Evolutionary conservation across 768 basidiomycete species (phyloP).

Genomic region (Russula compacta): DNA sequence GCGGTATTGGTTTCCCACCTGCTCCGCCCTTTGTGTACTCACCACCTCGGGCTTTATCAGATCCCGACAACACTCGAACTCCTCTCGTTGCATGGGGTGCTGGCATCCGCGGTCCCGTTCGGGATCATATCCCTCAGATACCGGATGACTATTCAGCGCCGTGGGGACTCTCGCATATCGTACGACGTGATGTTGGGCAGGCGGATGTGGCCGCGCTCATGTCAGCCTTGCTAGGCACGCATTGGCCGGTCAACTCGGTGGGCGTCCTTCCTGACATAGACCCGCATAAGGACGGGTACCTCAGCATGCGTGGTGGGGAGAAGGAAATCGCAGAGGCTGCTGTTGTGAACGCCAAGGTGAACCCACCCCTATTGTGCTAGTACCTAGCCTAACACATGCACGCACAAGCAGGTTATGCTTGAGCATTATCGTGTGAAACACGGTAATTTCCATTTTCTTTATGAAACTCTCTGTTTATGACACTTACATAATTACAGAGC

Average conservation of each 20-base stretch:
- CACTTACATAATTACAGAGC: conserved; percentile 33
- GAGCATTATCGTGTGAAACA: conserved; percentile 76
- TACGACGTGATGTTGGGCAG: conserved; percentile 71
- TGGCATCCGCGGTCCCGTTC: conserved; percentile 62
- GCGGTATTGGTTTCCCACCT: conserved; percentile 39
- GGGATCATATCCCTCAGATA: conserved; percentile 37
- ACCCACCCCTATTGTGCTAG: too few relatives aligned
- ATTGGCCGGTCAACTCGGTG: conserved; percentile 77
- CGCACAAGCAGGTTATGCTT: conserved; percentile 42
- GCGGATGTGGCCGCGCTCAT: conserved; percentile 76
- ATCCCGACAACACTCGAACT: conserved; percentile 82
- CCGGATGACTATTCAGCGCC: conserved; percentile 53
- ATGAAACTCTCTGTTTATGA: neutral
- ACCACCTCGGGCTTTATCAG: conserved; percentile 29
- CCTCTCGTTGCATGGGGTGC: conserved; percentile 78
- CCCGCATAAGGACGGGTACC: conserved; percentile 48
- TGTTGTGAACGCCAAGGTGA: conserved; percentile 56
- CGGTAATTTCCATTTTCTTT: conserved; percentile 33
- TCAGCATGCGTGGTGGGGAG: conserved; percentile 39
- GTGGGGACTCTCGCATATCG: conserved; percentile 51
- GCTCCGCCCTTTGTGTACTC: neutral
- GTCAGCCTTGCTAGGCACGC: conserved; percentile 59
- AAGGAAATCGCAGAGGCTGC: conserved; percentile 43
- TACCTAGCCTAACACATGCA: neutral
- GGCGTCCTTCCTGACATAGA: conserved; percentile 75